These are phyloP conservation scores for Sarocladium brachiariae DNA, from an alignment of 2,329 filamentous ascomycete species.

Conservation along the genomic window DNA sequence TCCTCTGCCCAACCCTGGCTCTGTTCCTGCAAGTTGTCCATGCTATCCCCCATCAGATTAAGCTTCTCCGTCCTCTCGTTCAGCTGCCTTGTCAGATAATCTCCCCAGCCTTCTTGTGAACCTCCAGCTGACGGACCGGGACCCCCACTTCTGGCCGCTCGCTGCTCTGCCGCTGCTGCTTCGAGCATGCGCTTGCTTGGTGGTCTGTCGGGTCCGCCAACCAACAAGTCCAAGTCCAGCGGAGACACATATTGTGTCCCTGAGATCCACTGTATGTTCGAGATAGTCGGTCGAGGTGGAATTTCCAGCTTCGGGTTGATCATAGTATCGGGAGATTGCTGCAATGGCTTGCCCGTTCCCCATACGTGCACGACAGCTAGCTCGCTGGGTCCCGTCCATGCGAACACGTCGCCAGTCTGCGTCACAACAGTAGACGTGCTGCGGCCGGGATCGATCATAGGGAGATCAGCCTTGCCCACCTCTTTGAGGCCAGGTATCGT, in stretches of 20 bases:
- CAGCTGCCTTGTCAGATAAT: conserved; percentile 79
- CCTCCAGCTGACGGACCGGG: conserved; percentile 17
- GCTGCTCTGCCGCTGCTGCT: conserved; percentile 68
- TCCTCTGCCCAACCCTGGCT: conserved; percentile 82
- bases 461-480: conserved; percentile 60
- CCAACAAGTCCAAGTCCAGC: conserved; percentile 80
- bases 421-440: conserved; percentile 65
- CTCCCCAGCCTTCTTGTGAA: conserved; percentile 58
- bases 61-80: conserved; percentile 88
- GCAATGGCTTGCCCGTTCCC: conserved; percentile 63
- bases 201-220: conserved; percentile 82
- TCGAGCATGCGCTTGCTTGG: conserved; percentile 83
- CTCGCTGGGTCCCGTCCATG: conserved; percentile 85
- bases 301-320: conserved; percentile 68
- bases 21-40: conserved; percentile 75
- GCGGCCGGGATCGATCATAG: conserved; percentile 68
- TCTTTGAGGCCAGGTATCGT: conserved; percentile 86
- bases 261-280: conserved; percentile 92
- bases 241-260: conserved; percentile 88
- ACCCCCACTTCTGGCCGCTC: conserved; percentile 39
- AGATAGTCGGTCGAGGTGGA: conserved; percentile 84
- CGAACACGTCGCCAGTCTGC: conserved; percentile 72
- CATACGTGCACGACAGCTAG: conserved; percentile 77
- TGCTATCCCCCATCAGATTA: conserved; percentile 72
- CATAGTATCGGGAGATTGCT: conserved; percentile 62